Conservation (phyloP, 768 basidiomycete species). For the Suillus hirtellus region DNA sequence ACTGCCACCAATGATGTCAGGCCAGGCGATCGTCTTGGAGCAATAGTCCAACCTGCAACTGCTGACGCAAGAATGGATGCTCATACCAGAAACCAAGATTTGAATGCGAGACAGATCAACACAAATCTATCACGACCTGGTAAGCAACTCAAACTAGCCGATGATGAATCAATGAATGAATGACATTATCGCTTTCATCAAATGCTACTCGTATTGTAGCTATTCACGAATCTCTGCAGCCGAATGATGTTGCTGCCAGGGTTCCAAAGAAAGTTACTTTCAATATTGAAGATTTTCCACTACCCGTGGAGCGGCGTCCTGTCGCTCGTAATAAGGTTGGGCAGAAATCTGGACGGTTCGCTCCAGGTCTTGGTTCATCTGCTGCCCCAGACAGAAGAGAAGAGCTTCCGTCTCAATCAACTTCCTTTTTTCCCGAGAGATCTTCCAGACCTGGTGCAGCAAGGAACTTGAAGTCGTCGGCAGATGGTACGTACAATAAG, state of each 20-base stretch:
- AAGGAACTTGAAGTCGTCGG: not conserved
- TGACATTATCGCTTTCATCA: not conserved
- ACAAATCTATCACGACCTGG: not conserved
- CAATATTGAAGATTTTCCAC: not conserved
- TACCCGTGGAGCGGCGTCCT: conserved; percentile 1
- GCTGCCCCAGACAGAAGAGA: not conserved
- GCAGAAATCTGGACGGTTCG: not conserved
- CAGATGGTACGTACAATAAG: conserved; percentile 1
- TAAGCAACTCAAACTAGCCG: not conserved
- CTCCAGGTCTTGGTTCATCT: not conserved
- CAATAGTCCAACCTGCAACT: not conserved
- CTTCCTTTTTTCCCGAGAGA: conserved; percentile 4
- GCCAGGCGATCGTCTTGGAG: not conserved
- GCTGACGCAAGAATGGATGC: not conserved
- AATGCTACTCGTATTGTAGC: not conserved
- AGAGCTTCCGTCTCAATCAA: not conserved
- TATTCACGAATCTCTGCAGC: not conserved
- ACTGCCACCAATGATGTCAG: not conserved
- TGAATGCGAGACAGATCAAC: not conserved
- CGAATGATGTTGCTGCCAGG: not conserved
- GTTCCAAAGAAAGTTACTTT: conserved; percentile 5
- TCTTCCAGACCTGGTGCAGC: not conserved
- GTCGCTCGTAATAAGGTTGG: not conserved
- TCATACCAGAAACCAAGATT: not conserved
- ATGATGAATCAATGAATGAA: not conserved